phyloP scores from a whole-genome alignment of 441 rosid species.

The Macaranga tanarius region DNA sequence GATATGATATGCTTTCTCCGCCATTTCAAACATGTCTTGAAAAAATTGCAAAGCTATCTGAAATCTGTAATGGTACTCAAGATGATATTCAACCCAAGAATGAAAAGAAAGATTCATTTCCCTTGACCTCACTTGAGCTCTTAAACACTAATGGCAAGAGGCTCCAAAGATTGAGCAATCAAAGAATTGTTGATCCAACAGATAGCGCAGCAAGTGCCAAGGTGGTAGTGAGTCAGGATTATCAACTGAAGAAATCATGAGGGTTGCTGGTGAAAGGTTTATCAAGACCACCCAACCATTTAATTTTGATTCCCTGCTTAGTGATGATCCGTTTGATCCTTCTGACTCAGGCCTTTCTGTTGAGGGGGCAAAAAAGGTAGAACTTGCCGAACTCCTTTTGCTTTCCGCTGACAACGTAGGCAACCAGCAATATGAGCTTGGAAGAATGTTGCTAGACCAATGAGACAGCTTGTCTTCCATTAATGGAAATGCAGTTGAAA shows the following conservation, averaged over 20 bases:
- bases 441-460: conserved; percentile 39
- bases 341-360: conserved; percentile 33
- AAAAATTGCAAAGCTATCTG: too few relatives aligned
- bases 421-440: conserved; percentile 39
- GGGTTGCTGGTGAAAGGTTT: conserved; percentile 49
- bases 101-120: conserved; percentile 21
- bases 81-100: conserved; percentile 24
- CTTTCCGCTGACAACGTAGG: conserved; percentile 47
- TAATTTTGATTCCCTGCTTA: conserved; percentile 18
- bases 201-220: conserved; percentile 7
- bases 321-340: conserved; percentile 23
- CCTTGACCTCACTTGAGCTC: conserved; percentile 39
- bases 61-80: conserved; percentile 20
- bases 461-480: conserved; percentile 35
- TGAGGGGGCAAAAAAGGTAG: conserved; percentile 36
- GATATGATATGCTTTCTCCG: conserved; percentile 31
- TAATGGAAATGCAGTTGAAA: conserved; percentile 44
- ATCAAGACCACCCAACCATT: conserved; percentile 25
- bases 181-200: conserved; percentile 25
- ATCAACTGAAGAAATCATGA: conserved; percentile 45
- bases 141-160: conserved; percentile 30
- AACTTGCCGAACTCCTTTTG: conserved; percentile 43
- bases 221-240: conserved; percentile 7
- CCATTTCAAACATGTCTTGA: conserved; percentile 29
- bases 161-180: conserved; percentile 28